Evolutionary conservation across 1,284 basidiomycete species (phyloP).

Genomic region (Rhodotorula sp.): DNA sequence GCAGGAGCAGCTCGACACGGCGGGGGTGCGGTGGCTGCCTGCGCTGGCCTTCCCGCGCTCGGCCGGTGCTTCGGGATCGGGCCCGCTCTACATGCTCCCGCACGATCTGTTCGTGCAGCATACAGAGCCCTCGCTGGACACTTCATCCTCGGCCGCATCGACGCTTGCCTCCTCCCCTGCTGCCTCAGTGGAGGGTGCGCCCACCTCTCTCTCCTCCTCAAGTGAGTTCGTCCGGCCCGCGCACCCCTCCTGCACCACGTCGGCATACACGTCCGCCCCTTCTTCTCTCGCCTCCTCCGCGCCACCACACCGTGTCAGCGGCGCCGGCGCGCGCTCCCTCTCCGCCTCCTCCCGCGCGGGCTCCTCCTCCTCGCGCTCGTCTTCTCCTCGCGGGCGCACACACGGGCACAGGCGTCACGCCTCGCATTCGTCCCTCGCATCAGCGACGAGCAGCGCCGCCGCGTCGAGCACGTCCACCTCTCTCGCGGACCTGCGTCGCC

Average conservation of each 20-base stretch:
- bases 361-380: constrained; percentile 13
- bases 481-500: constrained; percentile 15
- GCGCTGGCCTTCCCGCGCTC: not conserved
- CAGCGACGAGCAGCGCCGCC: not conserved
- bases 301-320: not conserved
- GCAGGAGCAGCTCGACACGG: constrained; percentile 26
- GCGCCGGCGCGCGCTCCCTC: not conserved
- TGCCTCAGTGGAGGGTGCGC: not conserved
- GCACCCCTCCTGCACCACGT: not conserved
- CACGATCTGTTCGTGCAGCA: constrained; percentile 30
- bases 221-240: constrained; percentile 12
- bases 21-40: constrained; percentile 30
- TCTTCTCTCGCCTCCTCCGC: not conserved
- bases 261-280: not conserved
- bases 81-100: constrained; percentile 29
- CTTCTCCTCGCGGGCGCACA: not conserved
- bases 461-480: constrained; percentile 1
- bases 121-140: not conserved
- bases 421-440: not conserved
- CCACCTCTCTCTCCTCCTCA: constrained; percentile 19
- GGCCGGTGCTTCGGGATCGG: not conserved
- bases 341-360: constrained; percentile 11
- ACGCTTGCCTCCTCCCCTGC: not conserved
- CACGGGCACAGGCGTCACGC: not conserved
- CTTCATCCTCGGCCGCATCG: not conserved